Evolutionary conservation across 345 rosid genomes (phyloP), one percentile per base, ranked within the genome.

Genomic region (Populus pruinosa): DNA sequence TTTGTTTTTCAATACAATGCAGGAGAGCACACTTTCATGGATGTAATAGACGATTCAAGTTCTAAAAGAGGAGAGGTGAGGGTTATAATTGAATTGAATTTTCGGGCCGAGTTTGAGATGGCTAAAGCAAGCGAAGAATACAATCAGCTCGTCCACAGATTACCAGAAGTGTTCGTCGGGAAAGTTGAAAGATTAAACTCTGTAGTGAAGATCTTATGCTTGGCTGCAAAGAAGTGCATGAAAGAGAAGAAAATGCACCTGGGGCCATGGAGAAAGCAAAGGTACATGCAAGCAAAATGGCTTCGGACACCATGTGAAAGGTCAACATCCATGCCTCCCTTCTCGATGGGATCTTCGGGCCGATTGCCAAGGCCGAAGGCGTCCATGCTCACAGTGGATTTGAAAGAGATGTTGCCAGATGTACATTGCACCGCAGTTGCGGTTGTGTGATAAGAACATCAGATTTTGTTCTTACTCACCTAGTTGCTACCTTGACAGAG

Each of bases 231-330:
- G 78, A 87, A 81, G 67, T 88, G 91, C 83, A 87, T 88, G 89
- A 87, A 82, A 84, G 87, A 85, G 62, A 88, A 85, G 82, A 87
- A 81, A 75, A 86, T 88, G 87, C 91, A 88, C 56, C 67, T 88
- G 84, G 91, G 88, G 23, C 91, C 91, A 50, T 88, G 91, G 91
- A 82, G 91, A 77, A 88, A 85, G 76, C 88, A 82, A 1, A 80
- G 87, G 47, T 88, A 88, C 80, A 85, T 88, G 91, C 88, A 84
- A 61, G 86, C 88, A 2, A 88, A 88, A 77, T 88, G 91, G 91
- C 85, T 87, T 14, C 79, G 86, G 4, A 23, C 82, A 0, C 9
- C 84, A 0, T 82, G 85, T 38, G 74, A 84, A 67, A 74, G 89
- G 74, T 79, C 82, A 9, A 69, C 84, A 8, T 20, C 83, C 2